Percentiles rank a stretch among this genome's conserved stretches.
Evolutionary conservation across 345 rosid genomes (phyloP).

Genomic region (Populus alba): DNA sequence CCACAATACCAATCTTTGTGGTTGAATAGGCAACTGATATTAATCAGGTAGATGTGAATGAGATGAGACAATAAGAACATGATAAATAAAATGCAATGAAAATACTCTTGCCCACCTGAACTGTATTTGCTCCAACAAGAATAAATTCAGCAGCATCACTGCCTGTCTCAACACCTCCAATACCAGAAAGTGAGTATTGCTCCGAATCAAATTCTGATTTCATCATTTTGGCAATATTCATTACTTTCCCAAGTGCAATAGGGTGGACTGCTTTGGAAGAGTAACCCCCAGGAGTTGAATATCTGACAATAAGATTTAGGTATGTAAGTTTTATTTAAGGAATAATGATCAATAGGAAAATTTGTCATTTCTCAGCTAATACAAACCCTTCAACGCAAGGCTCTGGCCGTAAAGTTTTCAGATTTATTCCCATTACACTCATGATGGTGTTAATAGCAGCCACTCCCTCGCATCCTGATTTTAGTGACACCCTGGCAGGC

Average conservation of each 20-base stretch:
- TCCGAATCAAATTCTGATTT: constrained; percentile 54
- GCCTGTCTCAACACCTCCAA: constrained; percentile 96
- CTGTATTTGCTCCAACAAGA: constrained; percentile 91
- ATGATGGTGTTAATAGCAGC: constrained; percentile 91
- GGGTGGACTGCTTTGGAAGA: constrained; percentile 95
- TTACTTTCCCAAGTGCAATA: constrained; percentile 84
- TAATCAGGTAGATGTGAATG: neutral
- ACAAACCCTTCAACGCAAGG: constrained; percentile 97
- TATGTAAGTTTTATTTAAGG: neutral
- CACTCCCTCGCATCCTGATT: constrained; percentile 78
- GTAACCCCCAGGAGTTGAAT: constrained; percentile 98
- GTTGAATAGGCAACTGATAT: neutral
- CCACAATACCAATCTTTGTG: neutral
- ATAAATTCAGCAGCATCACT: constrained; percentile 90
- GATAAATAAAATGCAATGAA: neutral
- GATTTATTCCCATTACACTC: constrained; percentile 96
- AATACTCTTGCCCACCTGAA: constrained; percentile 57
- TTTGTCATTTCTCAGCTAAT: constrained; percentile 13
- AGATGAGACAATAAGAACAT: neutral
- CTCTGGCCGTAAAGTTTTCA: constrained; percentile 80
- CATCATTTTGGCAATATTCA: constrained; percentile 93
- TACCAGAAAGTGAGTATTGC: constrained; percentile 77
- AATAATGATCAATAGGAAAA: constrained; percentile 1
- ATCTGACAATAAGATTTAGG: constrained; percentile 43
- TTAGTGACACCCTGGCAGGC: constrained; percentile 90